Conservation (phyloP, 768 basidiomycete genomes). For the Agrocybe praecox region DNA sequence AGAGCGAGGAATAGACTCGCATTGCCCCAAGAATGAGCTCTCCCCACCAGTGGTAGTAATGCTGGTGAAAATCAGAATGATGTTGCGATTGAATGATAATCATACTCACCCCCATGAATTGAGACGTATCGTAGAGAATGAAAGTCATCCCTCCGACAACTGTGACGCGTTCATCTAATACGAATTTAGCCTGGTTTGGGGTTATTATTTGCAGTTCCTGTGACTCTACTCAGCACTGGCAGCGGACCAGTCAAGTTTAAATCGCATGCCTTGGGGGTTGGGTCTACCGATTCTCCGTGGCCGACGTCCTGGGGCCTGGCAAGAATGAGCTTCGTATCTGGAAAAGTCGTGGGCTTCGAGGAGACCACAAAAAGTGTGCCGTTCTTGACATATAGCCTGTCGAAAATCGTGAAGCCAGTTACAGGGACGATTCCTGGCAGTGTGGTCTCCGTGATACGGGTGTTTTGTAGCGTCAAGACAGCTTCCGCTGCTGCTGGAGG, state of each 20-base stretch:
- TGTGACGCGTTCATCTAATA: conserved; percentile 21
- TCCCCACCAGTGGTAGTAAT: conserved; percentile 51
- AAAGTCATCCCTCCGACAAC: conserved; percentile 21
- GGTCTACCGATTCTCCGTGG: conserved; percentile 22
- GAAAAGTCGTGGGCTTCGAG: conserved; percentile 36
- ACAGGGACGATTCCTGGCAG: conserved; percentile 41
- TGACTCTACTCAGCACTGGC: not conserved
- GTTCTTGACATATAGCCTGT: conserved; percentile 72
- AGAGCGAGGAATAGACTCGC: conserved; percentile 37
- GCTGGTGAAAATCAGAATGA: conserved; percentile 24
- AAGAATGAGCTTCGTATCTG: conserved; percentile 44
- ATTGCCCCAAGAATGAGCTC: conserved; percentile 46
- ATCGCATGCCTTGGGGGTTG: conserved; percentile 31
- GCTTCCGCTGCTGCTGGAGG: not conserved
- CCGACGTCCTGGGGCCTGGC: conserved; percentile 24
- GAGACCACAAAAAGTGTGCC: conserved; percentile 74
- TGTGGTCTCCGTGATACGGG: conserved; percentile 19
- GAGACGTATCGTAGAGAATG: conserved; percentile 24
- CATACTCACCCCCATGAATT: conserved; percentile 25
- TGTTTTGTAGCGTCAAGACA: not conserved
- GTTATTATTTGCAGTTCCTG: conserved; percentile 28
- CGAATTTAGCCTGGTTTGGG: conserved; percentile 16
- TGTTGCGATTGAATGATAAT: not conserved
- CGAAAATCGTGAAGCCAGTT: conserved; percentile 77
- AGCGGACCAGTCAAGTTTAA: not conserved